Conservation (phyloP, 1,284 basidiomycete species). For the Sanghuangporus weigelae region DNA sequence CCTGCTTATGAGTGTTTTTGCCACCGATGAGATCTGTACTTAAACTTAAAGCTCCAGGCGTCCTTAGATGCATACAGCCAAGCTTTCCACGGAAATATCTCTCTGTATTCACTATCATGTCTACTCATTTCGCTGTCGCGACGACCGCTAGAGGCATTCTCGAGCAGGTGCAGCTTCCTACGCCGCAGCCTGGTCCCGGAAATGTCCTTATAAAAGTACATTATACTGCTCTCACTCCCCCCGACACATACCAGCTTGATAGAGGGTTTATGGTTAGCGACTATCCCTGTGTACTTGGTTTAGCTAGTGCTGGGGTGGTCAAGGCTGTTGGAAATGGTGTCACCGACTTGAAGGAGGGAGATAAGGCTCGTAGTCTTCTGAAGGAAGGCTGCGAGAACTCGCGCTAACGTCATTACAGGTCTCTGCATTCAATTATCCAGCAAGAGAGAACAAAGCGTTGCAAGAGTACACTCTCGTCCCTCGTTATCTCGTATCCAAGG, state of each 20-base stretch:
- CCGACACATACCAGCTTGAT: constrained; percentile 39
- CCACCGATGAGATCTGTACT: not conserved
- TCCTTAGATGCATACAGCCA: not conserved
- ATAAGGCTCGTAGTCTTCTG: constrained; percentile 30
- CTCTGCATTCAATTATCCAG: constrained; percentile 30
- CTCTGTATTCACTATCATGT: constrained; percentile 13
- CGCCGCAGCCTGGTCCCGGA: constrained; percentile 32
- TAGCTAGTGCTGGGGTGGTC: constrained; percentile 37
- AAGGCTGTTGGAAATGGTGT: constrained; percentile 36
- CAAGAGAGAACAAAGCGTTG: constrained; percentile 31
- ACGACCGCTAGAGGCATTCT: constrained; percentile 32
- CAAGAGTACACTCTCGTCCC: constrained; percentile 40
- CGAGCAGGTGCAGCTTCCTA: constrained; percentile 36
- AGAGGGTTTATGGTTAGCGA: constrained; percentile 29
- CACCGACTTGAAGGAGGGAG: constrained; percentile 36
- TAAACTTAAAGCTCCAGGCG: not conserved
- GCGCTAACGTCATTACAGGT: constrained; percentile 28
- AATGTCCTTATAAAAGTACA: constrained; percentile 44
- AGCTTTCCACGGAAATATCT: not conserved
- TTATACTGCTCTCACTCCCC: constrained; percentile 37
- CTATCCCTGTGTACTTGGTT: constrained; percentile 38
- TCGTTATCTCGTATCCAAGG: constrained; percentile 36
- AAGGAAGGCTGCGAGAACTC: not conserved
- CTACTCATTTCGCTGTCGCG: constrained; percentile 36
- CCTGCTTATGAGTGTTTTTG: too few species aligned